Base-by-base conservation (phyloP, 2,329 filamentous ascomycete species). In the Penicillium frequentans region DNA sequence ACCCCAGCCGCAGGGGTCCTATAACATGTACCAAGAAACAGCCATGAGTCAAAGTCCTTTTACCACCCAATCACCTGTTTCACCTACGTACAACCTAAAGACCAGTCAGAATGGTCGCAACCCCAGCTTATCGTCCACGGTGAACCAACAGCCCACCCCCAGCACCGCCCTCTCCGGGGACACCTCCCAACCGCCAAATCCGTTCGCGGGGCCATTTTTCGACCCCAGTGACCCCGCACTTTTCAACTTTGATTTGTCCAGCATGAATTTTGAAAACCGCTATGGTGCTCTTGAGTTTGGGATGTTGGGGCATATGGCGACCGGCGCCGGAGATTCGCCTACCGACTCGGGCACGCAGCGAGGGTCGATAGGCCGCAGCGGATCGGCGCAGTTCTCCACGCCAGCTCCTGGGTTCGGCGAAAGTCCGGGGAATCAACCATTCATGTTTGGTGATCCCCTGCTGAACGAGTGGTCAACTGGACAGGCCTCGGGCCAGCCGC, bases 281-380 rank as follows among this genome's bases (percentile, higher is more conserved):
- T 99, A 98, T 70, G 93, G 93, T 58, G 93, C 93, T 19, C 83
- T 96, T 73, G 95, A 98, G 74, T 97, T 98, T 73, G 90, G 92
- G 53, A 97, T 98, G 85, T 84, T 99, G 0, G 92, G 91, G 27
- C 93, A 98, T 73, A 96, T 99, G 90, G 91, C 91, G 58, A 91
- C 90, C n/a, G 90, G 90, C 14, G 89, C 90, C 14, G 89, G 87
- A n/a, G 90, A 95, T 65, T 90, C 89, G 7, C 85, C 89, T 5
- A 86, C 86, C 54, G 90, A 95, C 54, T 77, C 73, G 21, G 71
- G 71, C 49, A 78, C 75, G n/a, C 75, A 77, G 44, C 72, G 76
- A 60, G 77, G 77, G n/a, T 79, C 77, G 42, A 75, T 79, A 60
- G 74, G 74, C 35, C 72, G 75, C 54, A 77, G 73, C 63, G 72